Conservation (phyloP, 2,329 filamentous ascomycete genomes). For the Sclerotiophoma versabilis region DNA sequence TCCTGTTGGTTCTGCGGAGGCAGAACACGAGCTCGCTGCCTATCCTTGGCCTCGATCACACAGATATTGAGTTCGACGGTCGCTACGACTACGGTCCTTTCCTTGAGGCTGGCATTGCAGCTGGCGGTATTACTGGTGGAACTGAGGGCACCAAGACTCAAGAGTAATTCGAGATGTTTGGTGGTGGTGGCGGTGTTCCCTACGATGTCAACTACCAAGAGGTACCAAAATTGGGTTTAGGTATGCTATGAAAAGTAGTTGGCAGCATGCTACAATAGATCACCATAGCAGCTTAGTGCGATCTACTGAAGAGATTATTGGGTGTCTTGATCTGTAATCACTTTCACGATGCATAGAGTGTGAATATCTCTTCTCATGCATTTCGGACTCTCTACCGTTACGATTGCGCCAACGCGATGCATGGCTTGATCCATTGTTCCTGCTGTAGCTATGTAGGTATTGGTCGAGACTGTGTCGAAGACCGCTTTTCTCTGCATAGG, state of each 20-base stretch:
- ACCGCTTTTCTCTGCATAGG: no score
- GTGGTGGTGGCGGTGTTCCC: constrained; percentile 68
- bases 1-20: constrained; percentile 70
- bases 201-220: constrained; percentile 63
- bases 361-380: no score
- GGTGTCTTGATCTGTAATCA: no score
- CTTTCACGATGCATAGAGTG: no score
- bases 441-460: no score
- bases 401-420: no score
- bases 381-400: no score
- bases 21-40: constrained; percentile 65
- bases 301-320: no score
- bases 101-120: constrained; percentile 74
- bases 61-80: constrained; percentile 77
- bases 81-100: constrained; percentile 83
- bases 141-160: constrained; percentile 78
- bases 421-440: no score
- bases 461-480: no score
- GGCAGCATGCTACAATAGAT: not conserved
- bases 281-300: not conserved
- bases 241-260: not conserved
- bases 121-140: constrained; percentile 78
- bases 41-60: constrained; percentile 53
- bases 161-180: constrained; percentile 70
- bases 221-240: constrained; percentile 33